A percentile compares a stretch with the other conserved stretches of the same genome.
These are phyloP conservation scores for Trametes versicolor DNA, from an alignment of 1,284 basidiomycete species.

Conservation along the genomic window DNA sequence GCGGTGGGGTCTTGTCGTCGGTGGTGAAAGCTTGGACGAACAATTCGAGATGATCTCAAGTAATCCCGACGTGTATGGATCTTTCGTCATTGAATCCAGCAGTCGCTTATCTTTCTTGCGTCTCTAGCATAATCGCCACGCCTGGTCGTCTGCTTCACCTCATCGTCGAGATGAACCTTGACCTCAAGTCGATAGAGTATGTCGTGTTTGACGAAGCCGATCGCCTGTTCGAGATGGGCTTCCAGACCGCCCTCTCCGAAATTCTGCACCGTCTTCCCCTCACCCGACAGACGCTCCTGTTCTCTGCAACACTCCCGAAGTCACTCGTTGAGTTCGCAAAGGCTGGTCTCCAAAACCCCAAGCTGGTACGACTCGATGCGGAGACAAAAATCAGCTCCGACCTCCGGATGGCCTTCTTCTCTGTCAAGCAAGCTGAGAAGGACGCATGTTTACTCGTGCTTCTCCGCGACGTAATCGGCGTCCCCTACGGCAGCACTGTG, in stretches of 20 bases:
- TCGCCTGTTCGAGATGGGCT: constrained; percentile 98
- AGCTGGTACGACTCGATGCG: constrained; percentile 93
- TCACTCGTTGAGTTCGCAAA: constrained; percentile 98
- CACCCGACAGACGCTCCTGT: constrained; percentile 91
- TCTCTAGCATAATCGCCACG: constrained; percentile 89
- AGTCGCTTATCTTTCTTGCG: constrained; percentile 26
- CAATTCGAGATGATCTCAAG: constrained; percentile 96
- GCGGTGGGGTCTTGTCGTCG: constrained; percentile 95
- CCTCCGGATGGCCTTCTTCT: constrained; percentile 94
- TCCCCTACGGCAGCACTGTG: constrained; percentile 64
- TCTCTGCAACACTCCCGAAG: constrained; percentile 97
- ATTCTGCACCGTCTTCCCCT: constrained; percentile 90
- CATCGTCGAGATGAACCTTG: constrained; percentile 96
- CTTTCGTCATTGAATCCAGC: constrained; percentile 5
- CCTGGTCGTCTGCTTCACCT: constrained; percentile 97
- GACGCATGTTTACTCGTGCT: constrained; percentile 91
- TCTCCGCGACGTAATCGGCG: constrained; percentile 87
- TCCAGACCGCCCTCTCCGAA: constrained; percentile 91
- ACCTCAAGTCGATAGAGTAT: constrained; percentile 89
- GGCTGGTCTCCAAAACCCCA: constrained; percentile 94
- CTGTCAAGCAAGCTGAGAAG: constrained; percentile 93
- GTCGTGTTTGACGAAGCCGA: constrained; percentile 99
- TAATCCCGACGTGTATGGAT: constrained; percentile 92
- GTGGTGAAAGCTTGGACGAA: constrained; percentile 95
- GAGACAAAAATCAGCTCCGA: constrained; percentile 97